Evolutionary conservation across 768 basidiomycete genomes (phyloP).

Genomic region (Lentinula guzmanii): DNA sequence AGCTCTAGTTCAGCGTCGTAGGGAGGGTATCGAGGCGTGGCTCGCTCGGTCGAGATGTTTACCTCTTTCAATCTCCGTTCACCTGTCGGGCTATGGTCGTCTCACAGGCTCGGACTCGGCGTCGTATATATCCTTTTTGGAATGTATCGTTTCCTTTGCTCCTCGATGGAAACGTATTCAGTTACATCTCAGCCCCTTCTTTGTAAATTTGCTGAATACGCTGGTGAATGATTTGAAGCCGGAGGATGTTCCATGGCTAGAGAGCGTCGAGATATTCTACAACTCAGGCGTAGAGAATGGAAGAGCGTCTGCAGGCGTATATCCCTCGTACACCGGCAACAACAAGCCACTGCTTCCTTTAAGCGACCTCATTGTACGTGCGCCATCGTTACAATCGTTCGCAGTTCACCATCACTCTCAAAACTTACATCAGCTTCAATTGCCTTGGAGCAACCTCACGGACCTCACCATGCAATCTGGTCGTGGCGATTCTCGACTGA

Average conservation of each 20-base stretch:
- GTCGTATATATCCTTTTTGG: not conserved
- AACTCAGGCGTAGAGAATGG: not conserved
- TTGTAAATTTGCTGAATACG: not conserved
- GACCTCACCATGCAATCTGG: not conserved
- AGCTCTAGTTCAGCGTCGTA: not conserved
- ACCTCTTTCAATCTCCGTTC: slow-evolving; percentile 1
- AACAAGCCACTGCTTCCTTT: not conserved
- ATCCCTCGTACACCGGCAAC: not conserved
- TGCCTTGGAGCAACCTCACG: slow-evolving; percentile 1
- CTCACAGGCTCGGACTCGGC: not conserved
- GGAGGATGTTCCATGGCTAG: not conserved
- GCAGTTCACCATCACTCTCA: not conserved
- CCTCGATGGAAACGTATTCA: slow-evolving; percentile 1
- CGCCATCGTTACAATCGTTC: slow-evolving; percentile 2
- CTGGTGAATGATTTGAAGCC: not conserved
- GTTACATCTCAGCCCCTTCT: slow-evolving; percentile 2
- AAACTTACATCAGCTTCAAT: not conserved
- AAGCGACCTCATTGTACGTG: not conserved
- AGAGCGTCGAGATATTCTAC: slow-evolving; percentile 1
- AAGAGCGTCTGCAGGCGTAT: not conserved
- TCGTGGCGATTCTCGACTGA: not conserved
- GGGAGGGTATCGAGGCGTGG: slow-evolving; percentile 1
- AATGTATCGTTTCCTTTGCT: not conserved
- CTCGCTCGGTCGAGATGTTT: not conserved
- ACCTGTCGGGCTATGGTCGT: slow-evolving; percentile 1